Evolutionary conservation across 192 early-diverging fungal genomes (phyloP).

Genomic region (Pilobolus umbonatus): DNA sequence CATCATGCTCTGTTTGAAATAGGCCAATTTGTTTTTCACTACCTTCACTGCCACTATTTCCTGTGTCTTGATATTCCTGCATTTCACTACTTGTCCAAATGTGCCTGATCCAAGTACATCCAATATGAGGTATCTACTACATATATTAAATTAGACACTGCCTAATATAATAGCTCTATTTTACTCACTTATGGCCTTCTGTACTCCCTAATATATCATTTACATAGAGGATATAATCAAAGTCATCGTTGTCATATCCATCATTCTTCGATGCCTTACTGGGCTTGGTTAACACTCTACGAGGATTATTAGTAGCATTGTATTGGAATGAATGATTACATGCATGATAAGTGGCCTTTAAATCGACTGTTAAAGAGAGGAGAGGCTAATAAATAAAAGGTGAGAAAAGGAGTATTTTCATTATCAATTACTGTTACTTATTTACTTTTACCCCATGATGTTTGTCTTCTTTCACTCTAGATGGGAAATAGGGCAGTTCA

Average conservation of each 20-base stretch:
- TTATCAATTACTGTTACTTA: slow-evolving; percentile 4
- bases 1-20: slow-evolving; percentile 96
- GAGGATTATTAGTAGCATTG: slow-evolving; percentile 75
- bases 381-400: slow-evolving; percentile 16
- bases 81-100: slow-evolving; percentile 98
- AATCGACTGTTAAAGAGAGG: slow-evolving; percentile 17
- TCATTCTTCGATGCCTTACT: slow-evolving; percentile 88
- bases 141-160: background rate
- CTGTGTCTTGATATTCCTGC: slow-evolving; percentile 87
- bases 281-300: slow-evolving; percentile 95
- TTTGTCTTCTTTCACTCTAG: slow-evolving; percentile 10
- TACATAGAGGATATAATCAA: slow-evolving; percentile 96
- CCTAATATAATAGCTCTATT: slow-evolving; percentile 37
- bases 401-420: background rate
- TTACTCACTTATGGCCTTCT: slow-evolving; percentile 77
- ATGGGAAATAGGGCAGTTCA: slow-evolving; percentile 12
- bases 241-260: slow-evolving; percentile 93
- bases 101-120: slow-evolving; percentile 95
- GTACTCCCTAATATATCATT: slow-evolving; percentile 89
- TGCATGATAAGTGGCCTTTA: slow-evolving; percentile 22
- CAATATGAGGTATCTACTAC: slow-evolving; percentile 76
- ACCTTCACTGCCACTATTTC: slow-evolving; percentile 94
- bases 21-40: slow-evolving; percentile 97
- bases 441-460: slow-evolving; percentile 10
- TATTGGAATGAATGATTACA: slow-evolving; percentile 83